phyloP scores from a whole-genome alignment of 2,329 filamentous ascomycete species.

The Volutella citrinella region DNA sequence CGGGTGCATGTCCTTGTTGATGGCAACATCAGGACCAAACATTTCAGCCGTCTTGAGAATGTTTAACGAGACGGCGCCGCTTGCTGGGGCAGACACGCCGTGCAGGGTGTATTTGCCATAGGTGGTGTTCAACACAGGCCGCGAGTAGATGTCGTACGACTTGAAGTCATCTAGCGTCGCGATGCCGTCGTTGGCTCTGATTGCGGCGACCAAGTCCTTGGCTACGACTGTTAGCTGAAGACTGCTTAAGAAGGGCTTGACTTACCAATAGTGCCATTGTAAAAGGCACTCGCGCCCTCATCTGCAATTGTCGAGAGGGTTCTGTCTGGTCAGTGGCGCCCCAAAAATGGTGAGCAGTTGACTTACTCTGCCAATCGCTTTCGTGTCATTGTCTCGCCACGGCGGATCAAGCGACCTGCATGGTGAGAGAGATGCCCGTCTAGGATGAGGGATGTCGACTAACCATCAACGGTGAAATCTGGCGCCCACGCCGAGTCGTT shows the following conservation, averaged over 20 bases:
- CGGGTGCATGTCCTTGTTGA: conserved; percentile 73
- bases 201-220: conserved; percentile 65
- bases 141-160: conserved; percentile 66
- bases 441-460: background rate
- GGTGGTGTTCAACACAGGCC: conserved; percentile 61
- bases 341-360: background rate
- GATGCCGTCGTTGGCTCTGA: conserved; percentile 71
- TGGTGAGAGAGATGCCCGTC: conserved; percentile 1
- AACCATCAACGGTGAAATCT: conserved; percentile 81
- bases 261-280: conserved; percentile 62
- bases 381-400: conserved; percentile 77
- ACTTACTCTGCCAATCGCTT: conserved; percentile 65
- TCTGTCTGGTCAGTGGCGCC: conserved; percentile 20
- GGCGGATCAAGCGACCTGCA: conserved; percentile 58
- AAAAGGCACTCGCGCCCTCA: conserved; percentile 71
- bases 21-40: too few species aligned
- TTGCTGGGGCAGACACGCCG: conserved; percentile 69
- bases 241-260: background rate
- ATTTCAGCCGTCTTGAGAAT: conserved; percentile 72
- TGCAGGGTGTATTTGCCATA: conserved; percentile 71
- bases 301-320: conserved; percentile 76
- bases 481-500: conserved; percentile 77
- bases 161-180: conserved; percentile 78
- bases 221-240: conserved; percentile 43
- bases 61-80: conserved; percentile 71